A percentile compares a stretch with the other conserved stretches of the same genome.
Conservation (phyloP, 257 asterid genomes). For the Ocimum tenuiflorum region DNA sequence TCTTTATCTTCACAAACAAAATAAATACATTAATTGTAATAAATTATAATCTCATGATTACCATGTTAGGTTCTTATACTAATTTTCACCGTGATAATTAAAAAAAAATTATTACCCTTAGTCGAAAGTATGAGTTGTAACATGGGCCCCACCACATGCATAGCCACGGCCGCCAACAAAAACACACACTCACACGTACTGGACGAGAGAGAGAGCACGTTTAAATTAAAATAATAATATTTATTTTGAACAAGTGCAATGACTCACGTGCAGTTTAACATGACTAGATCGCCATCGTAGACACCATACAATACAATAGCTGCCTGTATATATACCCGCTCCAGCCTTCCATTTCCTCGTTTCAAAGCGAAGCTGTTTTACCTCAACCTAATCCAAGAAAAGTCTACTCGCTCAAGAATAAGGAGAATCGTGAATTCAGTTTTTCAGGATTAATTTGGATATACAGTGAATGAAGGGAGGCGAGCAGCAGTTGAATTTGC, state of each 20-base stretch:
- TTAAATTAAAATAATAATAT: not conserved
- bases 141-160: not conserved
- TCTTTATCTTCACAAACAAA: too few species aligned
- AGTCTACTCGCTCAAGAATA: not conserved
- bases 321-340: constrained; percentile 14
- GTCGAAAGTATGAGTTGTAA: not conserved
- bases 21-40: too few species aligned
- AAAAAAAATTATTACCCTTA: too few species aligned
- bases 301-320: not conserved
- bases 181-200: not conserved
- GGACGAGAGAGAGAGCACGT: constrained; percentile 6
- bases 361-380: constrained; percentile 11
- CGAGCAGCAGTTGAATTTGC: constrained; percentile 39
- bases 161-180: constrained; percentile 9
- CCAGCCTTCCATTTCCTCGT: constrained; percentile 17
- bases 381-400: not conserved
- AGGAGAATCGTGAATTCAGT: not conserved
- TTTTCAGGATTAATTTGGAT: not conserved
- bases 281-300: not conserved
- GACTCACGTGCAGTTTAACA: constrained; percentile 32
- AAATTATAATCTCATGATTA: too few species aligned
- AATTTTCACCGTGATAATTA: too few species aligned
- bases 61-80: too few species aligned
- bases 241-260: constrained; percentile 16
- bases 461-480: constrained; percentile 41